A percentile compares a stretch with the other conserved stretches of the same genome.
Conservation (phyloP, 306 rosid genomes). For the Astragalus glycyphyllos region DNA sequence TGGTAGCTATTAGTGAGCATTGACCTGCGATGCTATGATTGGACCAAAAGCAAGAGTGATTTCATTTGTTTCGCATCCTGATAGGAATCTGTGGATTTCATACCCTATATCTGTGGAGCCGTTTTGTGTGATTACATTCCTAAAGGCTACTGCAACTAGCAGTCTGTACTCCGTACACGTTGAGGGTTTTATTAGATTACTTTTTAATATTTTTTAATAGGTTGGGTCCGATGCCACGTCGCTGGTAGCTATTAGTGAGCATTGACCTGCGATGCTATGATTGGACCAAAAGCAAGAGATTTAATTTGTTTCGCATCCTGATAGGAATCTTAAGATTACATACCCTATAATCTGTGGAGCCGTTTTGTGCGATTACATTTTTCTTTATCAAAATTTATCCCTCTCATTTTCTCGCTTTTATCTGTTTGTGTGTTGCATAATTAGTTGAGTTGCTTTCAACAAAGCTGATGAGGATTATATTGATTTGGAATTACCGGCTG, state of each 20-base stretch:
- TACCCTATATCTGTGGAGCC: slow-evolving; percentile 61
- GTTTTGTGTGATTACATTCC: slow-evolving; percentile 80
- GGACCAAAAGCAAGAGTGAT: slow-evolving; percentile 57
- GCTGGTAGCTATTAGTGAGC: slow-evolving; percentile 58
- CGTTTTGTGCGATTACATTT: slow-evolving; percentile 80
- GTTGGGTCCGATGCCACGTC: slow-evolving; percentile 86
- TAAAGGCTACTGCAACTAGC: too few species aligned
- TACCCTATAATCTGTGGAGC: slow-evolving; percentile 58
- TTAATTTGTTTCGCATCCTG: slow-evolving; percentile 60
- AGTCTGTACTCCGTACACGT: too few species aligned
- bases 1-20: slow-evolving; percentile 55
- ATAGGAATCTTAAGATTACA: slow-evolving; percentile 75
- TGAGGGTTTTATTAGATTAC: too few species aligned
- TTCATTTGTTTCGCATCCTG: slow-evolving; percentile 60
- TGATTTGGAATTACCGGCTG: slow-evolving; percentile 89
- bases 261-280: slow-evolving; percentile 79
- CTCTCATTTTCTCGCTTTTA: not conserved
- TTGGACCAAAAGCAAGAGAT: slow-evolving; percentile 63
- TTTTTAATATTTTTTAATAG: too few species aligned
- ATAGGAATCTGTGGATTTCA: slow-evolving; percentile 75
- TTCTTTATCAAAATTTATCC: not conserved
- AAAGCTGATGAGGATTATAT: slow-evolving; percentile 67
- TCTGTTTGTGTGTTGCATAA: not conserved
- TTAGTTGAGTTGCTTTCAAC: too few species aligned
- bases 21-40: slow-evolving; percentile 84